These are phyloP conservation scores for Lachnellula suecica DNA, from an alignment of 2,329 filamentous ascomycete genomes.

Conservation along the genomic window DNA sequence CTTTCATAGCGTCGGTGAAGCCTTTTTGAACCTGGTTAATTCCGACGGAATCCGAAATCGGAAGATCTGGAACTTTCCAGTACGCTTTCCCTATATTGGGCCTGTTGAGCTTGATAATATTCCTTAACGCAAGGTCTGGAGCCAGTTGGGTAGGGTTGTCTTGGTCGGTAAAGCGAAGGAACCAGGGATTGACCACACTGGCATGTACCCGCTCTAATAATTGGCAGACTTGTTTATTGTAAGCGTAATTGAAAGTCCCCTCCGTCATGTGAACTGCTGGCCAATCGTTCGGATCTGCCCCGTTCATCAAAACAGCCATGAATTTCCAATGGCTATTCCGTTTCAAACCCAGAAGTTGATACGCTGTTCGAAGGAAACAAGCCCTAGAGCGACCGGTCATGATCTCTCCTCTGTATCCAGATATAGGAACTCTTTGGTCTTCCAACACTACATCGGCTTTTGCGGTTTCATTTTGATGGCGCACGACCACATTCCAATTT, in stretches of 20 bases:
- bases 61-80: constrained; percentile 21
- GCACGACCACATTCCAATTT: not conserved
- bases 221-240: too few species aligned
- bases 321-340: too few species aligned
- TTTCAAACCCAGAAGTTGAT: not conserved
- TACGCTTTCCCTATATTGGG: constrained; percentile 7
- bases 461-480: too few species aligned
- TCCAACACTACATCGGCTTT: not conserved
- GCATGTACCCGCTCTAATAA: too few species aligned
- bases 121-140: not conserved
- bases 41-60: constrained; percentile 14
- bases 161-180: not conserved
- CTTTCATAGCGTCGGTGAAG: constrained; percentile 15
- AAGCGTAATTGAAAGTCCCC: too few species aligned
- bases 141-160: not conserved
- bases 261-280: too few species aligned
- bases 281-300: too few species aligned
- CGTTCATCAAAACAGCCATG: too few species aligned
- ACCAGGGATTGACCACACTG: too few species aligned
- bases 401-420: not conserved
- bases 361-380: not conserved
- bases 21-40: constrained; percentile 22
- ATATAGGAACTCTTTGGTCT: not conserved
- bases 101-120: constrained; percentile 4
- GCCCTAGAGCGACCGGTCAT: not conserved